Evolutionary conservation across 495 filamentous ascomycete genomes (phyloP), one percentile per base, ranked within the genome.

Genomic region (Hypoxylon cercidicola): DNA sequence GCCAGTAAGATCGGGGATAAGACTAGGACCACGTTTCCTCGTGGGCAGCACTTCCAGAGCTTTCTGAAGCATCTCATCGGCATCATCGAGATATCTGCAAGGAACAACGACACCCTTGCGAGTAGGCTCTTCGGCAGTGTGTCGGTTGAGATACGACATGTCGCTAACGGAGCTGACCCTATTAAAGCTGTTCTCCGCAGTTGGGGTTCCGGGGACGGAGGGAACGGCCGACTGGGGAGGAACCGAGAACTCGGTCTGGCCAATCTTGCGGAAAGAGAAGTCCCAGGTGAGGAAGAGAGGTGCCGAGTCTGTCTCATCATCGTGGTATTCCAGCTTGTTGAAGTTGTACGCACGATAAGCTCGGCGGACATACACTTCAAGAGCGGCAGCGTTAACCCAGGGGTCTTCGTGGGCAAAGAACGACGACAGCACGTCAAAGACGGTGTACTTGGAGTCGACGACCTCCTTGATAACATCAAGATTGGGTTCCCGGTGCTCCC

Each of bases 371-470:
- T 99, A 99, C 30, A 97, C 93, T 72, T 99, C 96, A 23, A 98
- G 84, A 41, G 96, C 91, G 49, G 95, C 95, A 55, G 97, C 80
- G 1, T 93, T 93, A 39, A 99, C 95, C 93, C 93, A 98, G 11
- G 91, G 90, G 73, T 99, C 95, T 50, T 89, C 83, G 74, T 99
- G 92, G 40, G 88, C 90, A 70, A 99, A 99, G 86, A 99, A 99
- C 39, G 88, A 86, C 8, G 94, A 90, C 55, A 99, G 77, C 5
- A 99, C 95, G 75, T 99, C 95, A 71, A 97, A 97, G 59, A 99
- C 93, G 43, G 93, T 98, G 79, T 93, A 97, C 80, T 95, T 95
- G 32, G 95, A 98, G 78, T 99, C 95, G 45, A 99, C 91, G 43
- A 99, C 95, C 75, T 99, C 95, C 80, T 96, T 95, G 75, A 99